A percentile compares a stretch with the other conserved stretches of the same genome.
Evolutionary conservation across 768 basidiomycete genomes (phyloP).

Genomic region (Suillus alpinus): DNA sequence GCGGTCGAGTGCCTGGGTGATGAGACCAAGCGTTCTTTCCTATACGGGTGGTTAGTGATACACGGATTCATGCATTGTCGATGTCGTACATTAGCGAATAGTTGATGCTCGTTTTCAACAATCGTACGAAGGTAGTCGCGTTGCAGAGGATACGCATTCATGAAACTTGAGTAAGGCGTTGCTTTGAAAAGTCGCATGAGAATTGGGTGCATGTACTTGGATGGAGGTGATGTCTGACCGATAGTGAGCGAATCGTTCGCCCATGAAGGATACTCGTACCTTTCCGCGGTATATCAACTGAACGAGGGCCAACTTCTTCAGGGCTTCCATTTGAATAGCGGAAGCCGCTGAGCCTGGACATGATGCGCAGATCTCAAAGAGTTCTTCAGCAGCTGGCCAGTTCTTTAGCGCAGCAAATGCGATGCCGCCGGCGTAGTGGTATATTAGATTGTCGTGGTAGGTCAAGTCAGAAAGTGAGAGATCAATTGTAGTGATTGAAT

Average conservation of each 20-base stretch:
- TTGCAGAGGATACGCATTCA: conserved; percentile 63
- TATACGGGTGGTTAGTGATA: conserved; percentile 21
- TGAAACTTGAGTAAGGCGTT: conserved; percentile 62
- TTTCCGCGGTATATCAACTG: conserved; percentile 78
- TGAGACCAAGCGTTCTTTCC: conserved; percentile 74
- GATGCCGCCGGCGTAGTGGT: conserved; percentile 83
- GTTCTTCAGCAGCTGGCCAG: conserved; percentile 71
- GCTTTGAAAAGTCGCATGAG: conserved; percentile 63
- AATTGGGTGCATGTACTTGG: conserved; percentile 68
- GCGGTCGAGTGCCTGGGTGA: conserved; percentile 61
- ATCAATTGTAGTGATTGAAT: conserved; percentile 69
- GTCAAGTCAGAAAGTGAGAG: conserved; percentile 56
- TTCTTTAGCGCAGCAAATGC: conserved; percentile 57
- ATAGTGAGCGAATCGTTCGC: conserved; percentile 4
- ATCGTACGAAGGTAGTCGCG: conserved; percentile 42
- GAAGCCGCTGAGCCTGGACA: conserved; percentile 56
- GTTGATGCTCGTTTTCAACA: conserved; percentile 51
- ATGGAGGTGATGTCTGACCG: conserved; percentile 47
- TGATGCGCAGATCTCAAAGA: conserved; percentile 76
- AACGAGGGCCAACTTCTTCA: conserved; percentile 79
- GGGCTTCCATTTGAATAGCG: conserved; percentile 79
- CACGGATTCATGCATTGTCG: not conserved
- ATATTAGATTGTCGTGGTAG: conserved; percentile 80
- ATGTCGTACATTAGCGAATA: conserved; percentile 48
- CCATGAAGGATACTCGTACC: conserved; percentile 34